Evolutionary conservation across 192 early-diverging fungal species (phyloP), one percentile per base, ranked within the genome.

Genomic region (Gorgonomyces haynaldii): DNA sequence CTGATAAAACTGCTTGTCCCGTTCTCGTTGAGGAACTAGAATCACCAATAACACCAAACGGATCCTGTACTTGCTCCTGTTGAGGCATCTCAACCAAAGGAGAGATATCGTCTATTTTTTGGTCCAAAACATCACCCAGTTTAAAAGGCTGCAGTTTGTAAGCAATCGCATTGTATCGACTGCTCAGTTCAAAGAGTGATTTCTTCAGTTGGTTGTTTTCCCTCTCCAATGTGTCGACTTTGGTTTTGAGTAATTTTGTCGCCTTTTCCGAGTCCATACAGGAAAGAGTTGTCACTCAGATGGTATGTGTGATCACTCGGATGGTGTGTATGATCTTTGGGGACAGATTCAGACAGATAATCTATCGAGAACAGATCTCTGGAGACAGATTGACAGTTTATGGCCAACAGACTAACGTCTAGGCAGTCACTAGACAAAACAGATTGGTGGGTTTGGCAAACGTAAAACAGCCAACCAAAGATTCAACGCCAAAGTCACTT

Each of bases 141-240:
- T 23, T 28, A 37, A 50, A 50, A 2, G 31, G 23, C 22, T 31
- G 5, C 26, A 27, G 42, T 4, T n/a, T 45, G 3, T 22, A 15
- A 15, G 16, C 15, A 7, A 32, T 45, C 12, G 38, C 31, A 5
- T 81, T 78, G 60, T 82, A 91, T 16, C 73, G 60, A 16, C 70
- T 70, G 0, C 83, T 85, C 27, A 91, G 67, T 24, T 91, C 86
- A 49, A 79, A 88, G 23, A 91, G 72, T 6, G 77, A 81, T 55
- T 88, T 88, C 43, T 91, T 91, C 16, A 91, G 65, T 7, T 74
- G 70, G 26, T 65, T 70, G 56, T 88, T 91, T 56, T 91, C 88
- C 48, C 82, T 74, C 47, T 81, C 76, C 35, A 74, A 53, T 19
- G 53, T 42, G 10, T 61, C 85, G 4, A 86, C 75, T 50, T 80